phyloP scores from a whole-genome alignment of 2,329 filamentous ascomycete genomes.

The Basipetospora chlamydospora region DNA sequence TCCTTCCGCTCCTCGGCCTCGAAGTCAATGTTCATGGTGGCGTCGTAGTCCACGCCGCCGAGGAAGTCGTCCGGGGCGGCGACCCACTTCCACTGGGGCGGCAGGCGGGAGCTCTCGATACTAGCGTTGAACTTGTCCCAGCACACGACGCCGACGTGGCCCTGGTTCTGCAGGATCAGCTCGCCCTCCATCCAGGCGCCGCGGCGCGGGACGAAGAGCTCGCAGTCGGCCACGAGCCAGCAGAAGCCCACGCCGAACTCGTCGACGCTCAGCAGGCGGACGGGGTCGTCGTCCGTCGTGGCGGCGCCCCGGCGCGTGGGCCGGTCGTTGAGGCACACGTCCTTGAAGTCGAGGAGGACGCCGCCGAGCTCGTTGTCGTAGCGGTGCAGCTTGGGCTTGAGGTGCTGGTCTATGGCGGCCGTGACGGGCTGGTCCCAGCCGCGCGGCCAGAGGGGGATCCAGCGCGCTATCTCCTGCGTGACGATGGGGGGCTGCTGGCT shows the following conservation, averaged over 20 bases:
- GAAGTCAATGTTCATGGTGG: constrained; percentile 1
- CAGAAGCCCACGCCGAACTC: constrained; percentile 79
- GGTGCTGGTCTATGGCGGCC: constrained; percentile 57
- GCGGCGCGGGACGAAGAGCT: constrained; percentile 64
- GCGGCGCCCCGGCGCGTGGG: constrained; percentile 35
- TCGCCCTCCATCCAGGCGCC: constrained; percentile 65
- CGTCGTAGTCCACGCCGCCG: neutral
- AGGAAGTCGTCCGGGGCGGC: constrained; percentile 1
- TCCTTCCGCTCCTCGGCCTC: too few species aligned
- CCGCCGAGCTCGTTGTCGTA: constrained; percentile 61
- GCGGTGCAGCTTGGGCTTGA: constrained; percentile 59
- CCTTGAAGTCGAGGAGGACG: constrained; percentile 60
- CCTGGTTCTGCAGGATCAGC: constrained; percentile 76
- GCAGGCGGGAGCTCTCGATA: constrained; percentile 64
- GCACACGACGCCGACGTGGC: constrained; percentile 76
- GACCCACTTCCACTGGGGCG: constrained; percentile 67
- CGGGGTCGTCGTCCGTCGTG: constrained; percentile 28
- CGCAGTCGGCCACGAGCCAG: constrained; percentile 78
- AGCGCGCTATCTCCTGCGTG: constrained; percentile 66
- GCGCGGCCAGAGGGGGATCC: constrained; percentile 58
- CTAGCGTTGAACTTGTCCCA: constrained; percentile 87
- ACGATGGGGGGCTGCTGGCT: constrained; percentile 50
- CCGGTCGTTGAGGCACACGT: constrained; percentile 48
- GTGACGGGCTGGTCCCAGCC: constrained; percentile 57
- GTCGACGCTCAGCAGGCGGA: constrained; percentile 41